Percentiles rank a stretch among this genome's conserved stretches.
Evolutionary conservation across 768 basidiomycete genomes (phyloP).

Genomic region (Hericium alpestre): DNA sequence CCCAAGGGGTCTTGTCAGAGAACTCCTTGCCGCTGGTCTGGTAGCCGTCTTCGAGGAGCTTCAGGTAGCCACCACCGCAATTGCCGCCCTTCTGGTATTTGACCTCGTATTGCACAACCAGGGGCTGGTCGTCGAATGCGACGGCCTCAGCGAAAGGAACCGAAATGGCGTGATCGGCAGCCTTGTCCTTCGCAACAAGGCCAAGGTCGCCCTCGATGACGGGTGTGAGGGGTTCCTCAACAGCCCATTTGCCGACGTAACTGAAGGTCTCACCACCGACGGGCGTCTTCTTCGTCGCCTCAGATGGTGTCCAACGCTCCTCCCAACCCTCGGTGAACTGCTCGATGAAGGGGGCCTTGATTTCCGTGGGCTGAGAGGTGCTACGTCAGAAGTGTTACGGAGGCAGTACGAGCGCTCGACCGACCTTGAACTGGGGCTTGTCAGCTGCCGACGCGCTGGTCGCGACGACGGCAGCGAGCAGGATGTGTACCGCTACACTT

Average conservation of each 20-base stretch:
- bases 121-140: constrained; percentile 72
- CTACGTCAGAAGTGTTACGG: constrained; percentile 4
- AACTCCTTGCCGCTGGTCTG: constrained; percentile 90
- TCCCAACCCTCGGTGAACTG: constrained; percentile 91
- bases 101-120: constrained; percentile 97
- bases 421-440: constrained; percentile 62
- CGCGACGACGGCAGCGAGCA: constrained; percentile 52
- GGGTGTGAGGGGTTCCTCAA: constrained; percentile 75
- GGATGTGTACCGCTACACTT: constrained; percentile 73
- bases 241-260: constrained; percentile 95
- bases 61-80: constrained; percentile 98
- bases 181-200: constrained; percentile 92
- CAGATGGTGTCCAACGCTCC: constrained; percentile 89
- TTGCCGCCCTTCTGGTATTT: constrained; percentile 99
- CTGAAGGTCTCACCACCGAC: constrained; percentile 93
- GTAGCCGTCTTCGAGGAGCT: constrained; percentile 90
- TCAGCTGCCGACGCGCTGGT: constrained; percentile 48
- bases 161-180: constrained; percentile 97
- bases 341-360: constrained; percentile 88
- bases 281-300: constrained; percentile 96
- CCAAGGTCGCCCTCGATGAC: constrained; percentile 81
- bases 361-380: constrained; percentile 47
- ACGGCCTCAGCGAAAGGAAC: constrained; percentile 74
- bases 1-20: constrained; percentile 88
- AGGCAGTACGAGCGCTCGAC: constrained; percentile 7